Base-by-base conservation (phyloP, 495 filamentous ascomycete species). In the Poronia punctata region DNA sequence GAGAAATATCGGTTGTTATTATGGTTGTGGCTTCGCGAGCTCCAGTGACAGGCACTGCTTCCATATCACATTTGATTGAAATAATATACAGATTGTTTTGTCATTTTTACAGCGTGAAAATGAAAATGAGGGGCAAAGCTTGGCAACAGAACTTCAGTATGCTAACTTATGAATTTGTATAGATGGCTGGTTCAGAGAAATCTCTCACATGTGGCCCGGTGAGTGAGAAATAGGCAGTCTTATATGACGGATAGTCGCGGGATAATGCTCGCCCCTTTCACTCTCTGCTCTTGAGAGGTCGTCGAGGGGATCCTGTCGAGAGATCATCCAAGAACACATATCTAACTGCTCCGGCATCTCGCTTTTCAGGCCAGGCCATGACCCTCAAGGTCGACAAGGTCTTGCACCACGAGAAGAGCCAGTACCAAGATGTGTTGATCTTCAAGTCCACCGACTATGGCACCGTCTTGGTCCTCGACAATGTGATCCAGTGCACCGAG, bases 141-240 rank as follows among this genome's bases (percentile, higher is more conserved):
- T 10, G 30, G 32, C 23, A 20, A 28, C 14, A 37, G n/a, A 35
- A 19, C 17, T 17, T 16, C 25, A 21, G 12, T 4, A 38, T 34
- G 14, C 39, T 43, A 12, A 41, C 54, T 44, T 14, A 51, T 36
- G 40, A 30, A 34, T 35, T 45, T 16, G 30, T 37, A 24, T 40
- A 95, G 90, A 97, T 93, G 92, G 90, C 69, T 99, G 92, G 93
- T 97, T 97, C 82, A 87, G 88, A 61, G 93, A 97, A 69, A 82
- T 94, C 65, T 93, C 86, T 43, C 70, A 85, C 55, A 95, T 96
- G 88, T 99, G 93, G 92, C 92, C 92, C 34, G 92, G 67, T 71
- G 43, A 60, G 67, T 64, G 34, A 45, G 18, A 15, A 21, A 15
- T 16, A 32, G 29, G 29, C 29, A 16, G 4, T 11, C 7, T 17